Evolutionary conservation across 164 flowering plant species (phyloP).

Genomic region (Kalanchoe fedtschenkoi): DNA sequence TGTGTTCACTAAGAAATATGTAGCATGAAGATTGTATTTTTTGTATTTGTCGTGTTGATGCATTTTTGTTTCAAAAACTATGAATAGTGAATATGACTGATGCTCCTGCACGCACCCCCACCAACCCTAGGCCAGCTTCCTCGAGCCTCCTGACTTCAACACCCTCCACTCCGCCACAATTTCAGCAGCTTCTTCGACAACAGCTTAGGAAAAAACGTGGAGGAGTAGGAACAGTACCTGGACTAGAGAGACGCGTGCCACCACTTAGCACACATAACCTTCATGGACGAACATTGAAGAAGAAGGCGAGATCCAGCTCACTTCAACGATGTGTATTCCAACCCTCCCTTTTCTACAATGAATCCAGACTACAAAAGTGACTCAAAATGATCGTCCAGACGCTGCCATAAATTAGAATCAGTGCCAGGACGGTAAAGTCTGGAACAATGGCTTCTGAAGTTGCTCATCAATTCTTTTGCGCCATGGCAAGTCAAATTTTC

Average conservation of each 20-base stretch:
- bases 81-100: no score
- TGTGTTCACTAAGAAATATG: no score
- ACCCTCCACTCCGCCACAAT: slow-evolving; percentile 7
- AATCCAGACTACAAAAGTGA: no score
- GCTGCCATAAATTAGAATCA: background rate
- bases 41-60: no score
- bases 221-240: slow-evolving; percentile 38
- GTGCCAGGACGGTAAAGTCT: background rate
- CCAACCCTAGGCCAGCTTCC: slow-evolving; percentile 49
- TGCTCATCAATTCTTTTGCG: background rate
- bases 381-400: background rate
- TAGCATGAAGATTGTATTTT: no score
- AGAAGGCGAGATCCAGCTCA: slow-evolving; percentile 44
- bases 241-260: slow-evolving; percentile 40
- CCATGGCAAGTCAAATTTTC: background rate
- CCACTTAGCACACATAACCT: slow-evolving; percentile 29
- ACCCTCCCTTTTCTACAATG: slow-evolving; percentile 24
- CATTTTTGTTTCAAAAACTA: no score
- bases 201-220: slow-evolving; percentile 37
- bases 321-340: slow-evolving; percentile 58
- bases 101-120: no score
- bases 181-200: slow-evolving; percentile 19
- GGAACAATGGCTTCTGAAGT: slow-evolving; percentile 1
- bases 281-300: slow-evolving; percentile 37
- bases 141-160: slow-evolving; percentile 55